phyloP scores from a whole-genome alignment of 345 rosid genomes.

The Brassica cretica region DNA sequence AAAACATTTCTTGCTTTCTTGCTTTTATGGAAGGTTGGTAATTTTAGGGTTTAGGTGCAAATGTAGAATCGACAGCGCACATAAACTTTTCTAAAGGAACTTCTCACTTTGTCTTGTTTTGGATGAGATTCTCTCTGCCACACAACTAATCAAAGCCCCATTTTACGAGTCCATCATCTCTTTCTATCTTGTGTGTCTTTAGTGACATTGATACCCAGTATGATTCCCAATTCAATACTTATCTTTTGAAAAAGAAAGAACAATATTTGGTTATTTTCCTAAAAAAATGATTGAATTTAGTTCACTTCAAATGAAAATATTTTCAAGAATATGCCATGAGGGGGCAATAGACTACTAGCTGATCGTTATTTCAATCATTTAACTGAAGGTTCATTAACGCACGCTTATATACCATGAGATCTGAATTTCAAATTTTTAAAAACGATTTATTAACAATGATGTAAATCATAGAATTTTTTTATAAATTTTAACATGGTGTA shows the following conservation, averaged over 20 bases:
- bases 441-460: too few species aligned
- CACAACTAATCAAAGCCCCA: slow-evolving; percentile 34
- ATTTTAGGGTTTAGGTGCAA: slow-evolving; percentile 36
- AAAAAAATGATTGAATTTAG: neutral
- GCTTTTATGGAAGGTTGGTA: slow-evolving; percentile 22
- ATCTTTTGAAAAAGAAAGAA: slow-evolving; percentile 22
- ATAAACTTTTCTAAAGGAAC: slow-evolving; percentile 38
- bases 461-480: too few species aligned
- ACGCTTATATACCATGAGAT: too few species aligned
- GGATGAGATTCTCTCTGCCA: slow-evolving; percentile 38
- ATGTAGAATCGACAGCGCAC: slow-evolving; percentile 42
- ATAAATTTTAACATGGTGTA: too few species aligned
- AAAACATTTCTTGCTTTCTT: slow-evolving; percentile 6
- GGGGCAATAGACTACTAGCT: too few species aligned
- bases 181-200: slow-evolving; percentile 20
- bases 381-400: too few species aligned
- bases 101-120: slow-evolving; percentile 39
- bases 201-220: slow-evolving; percentile 21
- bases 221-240: slow-evolving; percentile 30
- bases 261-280: neutral
- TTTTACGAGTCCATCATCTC: slow-evolving; percentile 31
- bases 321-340: too few species aligned
- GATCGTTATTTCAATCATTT: too few species aligned
- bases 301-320: too few species aligned
- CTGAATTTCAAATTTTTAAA: too few species aligned